These are phyloP conservation scores for Aspergillus tubingensis DNA, from an alignment of 2,329 filamentous ascomycete species.

Conservation along the genomic window DNA sequence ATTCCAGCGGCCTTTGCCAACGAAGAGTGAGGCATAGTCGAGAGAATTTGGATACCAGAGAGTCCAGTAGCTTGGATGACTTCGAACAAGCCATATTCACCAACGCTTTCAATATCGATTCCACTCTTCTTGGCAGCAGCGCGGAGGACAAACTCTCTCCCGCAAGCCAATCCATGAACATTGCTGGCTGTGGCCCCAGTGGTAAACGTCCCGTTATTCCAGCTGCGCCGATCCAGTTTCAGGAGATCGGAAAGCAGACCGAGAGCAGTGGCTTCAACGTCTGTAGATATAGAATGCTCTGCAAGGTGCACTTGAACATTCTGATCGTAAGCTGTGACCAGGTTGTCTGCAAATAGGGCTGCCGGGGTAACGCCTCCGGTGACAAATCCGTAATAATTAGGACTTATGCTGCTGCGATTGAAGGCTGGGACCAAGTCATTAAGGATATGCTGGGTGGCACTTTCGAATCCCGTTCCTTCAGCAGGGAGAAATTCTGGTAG, in stretches of 20 bases:
- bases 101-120: conserved; percentile 53
- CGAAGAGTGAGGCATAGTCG: conserved; percentile 81
- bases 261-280: conserved; percentile 73
- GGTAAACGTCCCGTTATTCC: conserved; percentile 77
- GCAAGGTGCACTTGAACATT: conserved; percentile 83
- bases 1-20: conserved; percentile 80
- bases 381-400: conserved; percentile 85
- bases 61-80: conserved; percentile 68
- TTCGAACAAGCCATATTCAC: conserved; percentile 67
- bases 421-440: conserved; percentile 56
- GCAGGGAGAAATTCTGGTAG: conserved; percentile 32
- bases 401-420: conserved; percentile 64
- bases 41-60: conserved; percentile 72
- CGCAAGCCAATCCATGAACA: conserved; percentile 66
- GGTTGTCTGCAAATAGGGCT: conserved; percentile 77
- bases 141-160: conserved; percentile 60
- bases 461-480: conserved; percentile 34
- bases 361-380: conserved; percentile 79
- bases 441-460: conserved; percentile 41
- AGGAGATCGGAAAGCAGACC: conserved; percentile 69
- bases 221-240: conserved; percentile 55
- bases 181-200: conserved; percentile 71
- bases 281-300: conserved; percentile 71
- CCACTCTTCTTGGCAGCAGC: conserved; percentile 45
- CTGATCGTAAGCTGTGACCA: conserved; percentile 80